Evolutionary conservation across 768 basidiomycete species (phyloP), one percentile per base, ranked within the genome.

Genomic region (Heimioporus sp.): DNA sequence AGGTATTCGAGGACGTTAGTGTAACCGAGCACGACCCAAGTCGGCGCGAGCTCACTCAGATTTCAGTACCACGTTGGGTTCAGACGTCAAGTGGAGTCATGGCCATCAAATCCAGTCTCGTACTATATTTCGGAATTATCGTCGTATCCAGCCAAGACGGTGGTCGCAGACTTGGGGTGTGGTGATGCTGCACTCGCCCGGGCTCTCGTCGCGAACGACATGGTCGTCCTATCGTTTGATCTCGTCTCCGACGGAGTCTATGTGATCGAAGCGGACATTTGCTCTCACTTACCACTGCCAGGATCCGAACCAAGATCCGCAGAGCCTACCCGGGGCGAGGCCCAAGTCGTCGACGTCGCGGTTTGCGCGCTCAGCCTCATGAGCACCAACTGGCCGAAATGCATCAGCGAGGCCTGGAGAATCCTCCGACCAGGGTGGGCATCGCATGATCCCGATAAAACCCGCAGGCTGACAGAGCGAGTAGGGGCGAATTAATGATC

Each of bases 351-450:
- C 2, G 95, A 99, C 65, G 85, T 92, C 7, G 93, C 84, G 8
- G 86, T 98, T 20, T 98, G 93, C 66, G 91, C 95, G 20, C 77
- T 99, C 57, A 98, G 95, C 63, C 76, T 99, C 56, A 99, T 99
- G 97, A 90, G 91, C 31, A 89, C 85, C 15, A 98, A 99, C 65
- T 99, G 97, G 97, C 80, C 90, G n/a, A 78, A 77, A 41, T 92
- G 92, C 61, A 79, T 98, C 24, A 78, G 87, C 24, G 95, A 99
- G 67, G 88, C 90, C 9, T 90, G 91, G 83, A 77, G 97, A 58
- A 81, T 98, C 37, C 74, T 98, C 36, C 88, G 85, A 67, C 70
- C 80, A n/a, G 81, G 80, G 96, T 96, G 60, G 62, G 87, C 74
- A 49, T 30, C 30, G 16, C 32, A 52, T 49, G 40, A 49, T 35